Evolutionary conservation across 805 yeast genomes (phyloP).

Genomic region (Yarrowia sp.): DNA sequence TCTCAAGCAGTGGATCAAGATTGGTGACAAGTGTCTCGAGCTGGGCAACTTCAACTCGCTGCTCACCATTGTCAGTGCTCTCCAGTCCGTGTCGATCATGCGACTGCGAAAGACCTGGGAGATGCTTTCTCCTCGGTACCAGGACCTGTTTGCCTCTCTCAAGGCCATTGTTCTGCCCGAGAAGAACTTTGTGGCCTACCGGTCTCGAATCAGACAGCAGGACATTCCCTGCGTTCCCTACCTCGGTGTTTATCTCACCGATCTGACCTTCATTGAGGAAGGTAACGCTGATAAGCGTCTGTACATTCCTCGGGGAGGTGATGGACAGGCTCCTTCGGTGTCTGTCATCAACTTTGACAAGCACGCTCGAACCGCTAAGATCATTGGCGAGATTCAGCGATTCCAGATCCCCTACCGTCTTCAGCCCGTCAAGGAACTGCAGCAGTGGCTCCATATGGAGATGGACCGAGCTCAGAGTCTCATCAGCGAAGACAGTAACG

Average conservation of each 20-base stretch:
- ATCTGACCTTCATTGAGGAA: constrained; percentile 51
- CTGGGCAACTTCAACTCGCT: constrained; percentile 49
- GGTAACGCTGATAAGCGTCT: constrained; percentile 48
- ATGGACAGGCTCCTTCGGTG: constrained; percentile 38
- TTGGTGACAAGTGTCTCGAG: constrained; percentile 49
- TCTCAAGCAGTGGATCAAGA: constrained; percentile 51
- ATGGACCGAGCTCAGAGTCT: constrained; percentile 48
- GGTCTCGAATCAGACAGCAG: constrained; percentile 45
- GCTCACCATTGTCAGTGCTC: constrained; percentile 49
- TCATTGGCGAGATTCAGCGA: constrained; percentile 49
- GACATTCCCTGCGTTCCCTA: constrained; percentile 49
- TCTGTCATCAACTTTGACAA: constrained; percentile 50
- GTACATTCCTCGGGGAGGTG: constrained; percentile 40
- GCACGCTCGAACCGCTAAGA: constrained; percentile 46
- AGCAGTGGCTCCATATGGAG: constrained; percentile 49
- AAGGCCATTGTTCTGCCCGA: constrained; percentile 48
- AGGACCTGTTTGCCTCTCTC: constrained; percentile 44
- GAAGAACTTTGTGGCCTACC: constrained; percentile 50
- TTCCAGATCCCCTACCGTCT: constrained; percentile 46
- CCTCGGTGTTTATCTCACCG: constrained; percentile 50
- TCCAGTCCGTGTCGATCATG: constrained; percentile 50
- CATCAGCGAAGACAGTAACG: constrained; percentile 47
- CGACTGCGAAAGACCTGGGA: constrained; percentile 51
- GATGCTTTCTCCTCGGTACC: constrained; percentile 45
- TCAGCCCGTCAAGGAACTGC: constrained; percentile 44